Base-by-base conservation (phyloP, 306 rosid species). In the Bauhinia variegata region DNA sequence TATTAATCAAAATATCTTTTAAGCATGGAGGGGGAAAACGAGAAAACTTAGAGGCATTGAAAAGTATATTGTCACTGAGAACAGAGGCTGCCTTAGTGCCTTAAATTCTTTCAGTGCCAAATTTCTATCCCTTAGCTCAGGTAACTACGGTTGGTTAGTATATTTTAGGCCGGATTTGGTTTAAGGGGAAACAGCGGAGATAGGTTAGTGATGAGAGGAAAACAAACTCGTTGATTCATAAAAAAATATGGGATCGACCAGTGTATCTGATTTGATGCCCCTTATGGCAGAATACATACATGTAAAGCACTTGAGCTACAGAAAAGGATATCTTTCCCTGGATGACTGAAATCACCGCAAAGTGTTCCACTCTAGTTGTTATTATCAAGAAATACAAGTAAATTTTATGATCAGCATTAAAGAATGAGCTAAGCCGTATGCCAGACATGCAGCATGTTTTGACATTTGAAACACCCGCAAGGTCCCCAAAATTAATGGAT, bases 401-500 rank as follows among this genome's bases (percentile, higher is more conserved):
- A 60, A 69, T 83, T 63, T 36, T 76, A 75, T 49, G 53, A 70
- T 53, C 65, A 73, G 68, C 56, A 31, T 67, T 60, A 75, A 60
- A 60, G 49, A 64, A 44, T 33, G 52, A 41, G 60, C 51, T 60
- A 71, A 66, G 73, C 79, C 70, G 41, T 63, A 67, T n/a, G 70
- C 63, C 79, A 63, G 53, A 58, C 64, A 48, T 30, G 52, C 70
- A 51, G 70, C 84, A 64, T 43, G 71, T 13, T 67, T 32, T 70
- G 62, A 70, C 41, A 67, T 56, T 75, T 71, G 74, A 71, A 72
- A 71, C 67, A 73, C 61, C 82, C 60, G 68, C 65, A n/a, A 57
- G 67, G 70, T 54, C 79, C 79, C 83, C 72, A 77, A 73, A 65
- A 80, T 88, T 86, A 87, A 77, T 85, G 78, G 76, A 82, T 79